Conservation (phyloP, 2,329 filamentous ascomycete species). For the Fusarium dlaminii region DNA sequence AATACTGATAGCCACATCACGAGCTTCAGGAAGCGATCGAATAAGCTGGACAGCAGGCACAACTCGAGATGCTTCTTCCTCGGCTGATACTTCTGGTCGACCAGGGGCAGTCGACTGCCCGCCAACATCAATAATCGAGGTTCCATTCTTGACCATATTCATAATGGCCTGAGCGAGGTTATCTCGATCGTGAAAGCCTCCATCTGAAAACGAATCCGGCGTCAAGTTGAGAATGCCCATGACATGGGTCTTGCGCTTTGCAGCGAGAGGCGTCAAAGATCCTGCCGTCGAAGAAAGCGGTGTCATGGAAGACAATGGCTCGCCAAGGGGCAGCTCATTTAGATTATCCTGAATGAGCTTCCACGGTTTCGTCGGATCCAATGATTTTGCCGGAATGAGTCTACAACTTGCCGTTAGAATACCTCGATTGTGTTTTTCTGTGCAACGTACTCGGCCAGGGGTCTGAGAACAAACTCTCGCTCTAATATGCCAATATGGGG, state of each 20-base stretch:
- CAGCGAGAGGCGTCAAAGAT: conserved; percentile 67
- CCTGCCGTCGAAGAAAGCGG: conserved; percentile 58
- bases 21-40: conserved; percentile 70
- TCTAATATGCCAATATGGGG: conserved; percentile 89
- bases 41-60: conserved; percentile 81
- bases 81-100: conserved; percentile 71
- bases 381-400: conserved; percentile 63
- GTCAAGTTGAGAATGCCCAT: conserved; percentile 98
- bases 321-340: conserved; percentile 62
- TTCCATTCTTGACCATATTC: conserved; percentile 72
- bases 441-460: conserved; percentile 75
- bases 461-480: conserved; percentile 91
- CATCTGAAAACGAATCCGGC: conserved; percentile 96
- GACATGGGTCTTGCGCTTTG: conserved; percentile 73
- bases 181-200: conserved; percentile 68
- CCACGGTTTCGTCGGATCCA: conserved; percentile 66
- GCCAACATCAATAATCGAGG: conserved; percentile 89
- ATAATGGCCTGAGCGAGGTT: conserved; percentile 69
- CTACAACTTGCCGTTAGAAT: conserved; percentile 45
- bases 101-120: conserved; percentile 91
- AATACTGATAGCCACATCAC: conserved; percentile 78
- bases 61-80: conserved; percentile 81
- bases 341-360: conserved; percentile 69
- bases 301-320: conserved; percentile 67
- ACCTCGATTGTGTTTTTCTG: background rate